Base-by-base conservation (phyloP, 2,329 filamentous ascomycete genomes). In the Aspergillus pseudoterreus region DNA sequence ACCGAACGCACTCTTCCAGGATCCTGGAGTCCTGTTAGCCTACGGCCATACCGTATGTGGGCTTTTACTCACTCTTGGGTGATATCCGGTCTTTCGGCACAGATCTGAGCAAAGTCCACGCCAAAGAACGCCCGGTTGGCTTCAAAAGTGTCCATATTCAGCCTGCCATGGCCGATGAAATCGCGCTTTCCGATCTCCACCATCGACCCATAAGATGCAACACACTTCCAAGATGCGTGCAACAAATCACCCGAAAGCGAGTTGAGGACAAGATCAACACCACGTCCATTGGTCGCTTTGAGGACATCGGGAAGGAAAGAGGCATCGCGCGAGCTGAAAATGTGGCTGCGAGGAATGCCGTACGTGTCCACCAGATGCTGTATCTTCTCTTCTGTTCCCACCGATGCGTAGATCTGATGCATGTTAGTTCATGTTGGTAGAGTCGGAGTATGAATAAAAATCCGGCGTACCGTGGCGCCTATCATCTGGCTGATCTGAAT, bases 171-270 rank as follows among this genome's bases (percentile, higher is more conserved):
- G 0, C 55, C 57, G 3, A 63, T 21, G 5, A 65, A 50, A 22
- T 66, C 63, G 17, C 63, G 47, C 42, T 66, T 66, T 5, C 63
- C 61, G 12, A 65, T 56, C 36, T 66, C 63, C 12, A 66, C 30
- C 57, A 66, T 54, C 4, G 53, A 61, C 0, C 66, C 66, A n/a
- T 63, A 66, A 1, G 51, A 46, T 4, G 66, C 65, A 36, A 69
- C 53, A 24, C 64, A 69, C n/a, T 55, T 50, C 66, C 66, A 69
- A 1, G 63, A 60, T 2, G 63, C 64, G 38, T 63, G 58, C 2
- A 69, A 50, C 2, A 64, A 42, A 17, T 61, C 57, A 4, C 64
- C 66, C 4, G 64, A 57, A 0, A 66, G 49, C 0, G 63, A 64
- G 24, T 67, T 67, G 2, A 68, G 39, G 9, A 62, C 62, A 15